Percentiles rank a stretch among this genome's conserved stretches.
Conservation (phyloP, 106 monocot genomes). For the Dendrobium officinale region DNA sequence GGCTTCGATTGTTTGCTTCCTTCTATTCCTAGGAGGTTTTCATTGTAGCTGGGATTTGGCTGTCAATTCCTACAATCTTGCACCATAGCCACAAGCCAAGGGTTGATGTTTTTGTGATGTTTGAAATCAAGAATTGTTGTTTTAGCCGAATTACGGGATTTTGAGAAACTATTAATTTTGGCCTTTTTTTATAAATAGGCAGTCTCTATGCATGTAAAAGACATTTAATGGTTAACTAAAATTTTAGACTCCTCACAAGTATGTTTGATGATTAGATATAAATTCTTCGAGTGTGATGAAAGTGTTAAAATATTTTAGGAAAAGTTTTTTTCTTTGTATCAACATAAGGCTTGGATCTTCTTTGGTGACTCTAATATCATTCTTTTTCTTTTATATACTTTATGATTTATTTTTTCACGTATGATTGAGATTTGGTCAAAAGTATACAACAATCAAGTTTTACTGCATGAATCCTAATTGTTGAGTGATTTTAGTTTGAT, state of each 20-base stretch:
- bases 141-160: too few species aligned
- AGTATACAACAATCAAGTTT: background rate
- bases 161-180: too few species aligned
- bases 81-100: too few species aligned
- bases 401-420: background rate
- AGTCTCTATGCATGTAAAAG: background rate
- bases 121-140: too few species aligned
- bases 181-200: too few species aligned
- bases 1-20: too few species aligned
- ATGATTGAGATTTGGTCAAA: background rate
- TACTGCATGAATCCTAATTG: background rate
- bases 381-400: background rate
- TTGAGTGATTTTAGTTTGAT: background rate
- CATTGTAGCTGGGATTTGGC: too few species aligned
- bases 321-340: background rate
- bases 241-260: background rate
- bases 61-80: too few species aligned
- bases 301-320: background rate
- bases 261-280: background rate
- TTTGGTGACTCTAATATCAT: background rate
- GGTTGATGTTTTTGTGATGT: too few species aligned
- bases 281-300: background rate
- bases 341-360: background rate
- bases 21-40: too few species aligned
- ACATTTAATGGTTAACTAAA: background rate